Base-by-base conservation (phyloP, 306 rosid species). In the Cicer cuneatum region DNA sequence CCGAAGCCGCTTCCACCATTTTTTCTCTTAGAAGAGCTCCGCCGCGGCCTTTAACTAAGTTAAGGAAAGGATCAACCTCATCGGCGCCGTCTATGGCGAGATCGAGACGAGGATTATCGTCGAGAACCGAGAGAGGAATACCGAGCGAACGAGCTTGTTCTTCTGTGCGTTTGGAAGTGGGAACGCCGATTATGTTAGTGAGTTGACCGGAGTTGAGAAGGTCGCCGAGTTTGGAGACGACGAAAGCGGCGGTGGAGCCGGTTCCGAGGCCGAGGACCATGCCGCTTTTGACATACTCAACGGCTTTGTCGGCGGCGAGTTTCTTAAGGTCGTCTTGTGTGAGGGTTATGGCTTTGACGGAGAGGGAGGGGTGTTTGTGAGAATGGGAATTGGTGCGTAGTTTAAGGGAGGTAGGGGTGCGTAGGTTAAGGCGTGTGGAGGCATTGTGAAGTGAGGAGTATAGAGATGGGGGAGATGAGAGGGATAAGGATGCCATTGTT, bases 221-320 rank as follows among this genome's bases (percentile, higher is more conserved):
- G 2, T 84, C 57, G 45, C 95, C 97, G 52, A 91, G 93, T 74
- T 89, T 91, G 78, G 91, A 62, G 64, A 91, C 97, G 67, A 91
- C 95, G 54, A 91, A 91, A 43, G 97, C 97, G 38, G 97, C 97
- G 29, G 97, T 91, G 82, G 95, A 91, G 67, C 97, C 95, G 15
- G 95, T 91, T 24, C 97, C 97, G 58, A 91, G 97, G 54, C 97
- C 97, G 35, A 91, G 90, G 78, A 91, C 91, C 97, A 91, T 91
- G 62, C 97, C 95, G 77, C 80, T 64, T 53, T 88, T 89, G 64
- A 91, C 95, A 59, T 84, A 85, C 10, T 87, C 97, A 24, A 91
- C 95, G 79, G 97, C 97, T 14, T 89, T 89, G 59, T 89, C 95
- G 74, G 97, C 95, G 71, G 97, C 97, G 74, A 91, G 87, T 39